Evolutionary conservation across 306 rosid species (phyloP).

Genomic region (Erythrophleum fordii): DNA sequence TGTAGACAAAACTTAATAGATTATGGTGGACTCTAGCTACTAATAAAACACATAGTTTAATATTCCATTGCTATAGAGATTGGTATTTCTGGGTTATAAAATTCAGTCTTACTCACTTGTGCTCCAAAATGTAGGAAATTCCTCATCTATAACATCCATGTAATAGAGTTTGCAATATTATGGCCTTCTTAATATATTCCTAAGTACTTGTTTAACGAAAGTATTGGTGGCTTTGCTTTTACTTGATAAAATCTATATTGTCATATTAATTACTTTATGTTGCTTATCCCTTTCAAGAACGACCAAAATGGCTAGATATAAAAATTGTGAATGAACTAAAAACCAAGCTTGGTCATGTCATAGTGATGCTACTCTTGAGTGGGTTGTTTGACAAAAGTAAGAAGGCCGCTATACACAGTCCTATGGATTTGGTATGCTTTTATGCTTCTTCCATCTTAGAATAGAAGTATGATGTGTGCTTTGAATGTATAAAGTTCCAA

Average conservation of each 20-base stretch:
- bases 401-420: constrained; percentile 69
- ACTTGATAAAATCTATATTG: neutral
- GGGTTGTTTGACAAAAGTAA: constrained; percentile 86
- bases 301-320: constrained; percentile 85
- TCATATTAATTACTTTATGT: constrained; percentile 13
- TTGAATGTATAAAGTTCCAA: no score
- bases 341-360: constrained; percentile 92
- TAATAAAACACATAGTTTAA: no score
- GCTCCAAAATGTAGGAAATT: neutral
- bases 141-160: neutral
- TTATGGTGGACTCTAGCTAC: no score
- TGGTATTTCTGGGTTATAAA: neutral
- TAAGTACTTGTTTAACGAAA: neutral
- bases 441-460: no score
- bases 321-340: constrained; percentile 81
- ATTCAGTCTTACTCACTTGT: neutral
- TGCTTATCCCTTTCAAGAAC: constrained; percentile 56
- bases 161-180: neutral
- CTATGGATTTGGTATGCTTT: constrained; percentile 89
- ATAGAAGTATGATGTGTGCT: no score
- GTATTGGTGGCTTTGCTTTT: neutral
- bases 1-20: neutral
- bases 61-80: no score
- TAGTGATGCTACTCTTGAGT: constrained; percentile 94
- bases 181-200: neutral